Conservation (phyloP, 148 eudicot species). For the Rhododendron williamsianum region DNA sequence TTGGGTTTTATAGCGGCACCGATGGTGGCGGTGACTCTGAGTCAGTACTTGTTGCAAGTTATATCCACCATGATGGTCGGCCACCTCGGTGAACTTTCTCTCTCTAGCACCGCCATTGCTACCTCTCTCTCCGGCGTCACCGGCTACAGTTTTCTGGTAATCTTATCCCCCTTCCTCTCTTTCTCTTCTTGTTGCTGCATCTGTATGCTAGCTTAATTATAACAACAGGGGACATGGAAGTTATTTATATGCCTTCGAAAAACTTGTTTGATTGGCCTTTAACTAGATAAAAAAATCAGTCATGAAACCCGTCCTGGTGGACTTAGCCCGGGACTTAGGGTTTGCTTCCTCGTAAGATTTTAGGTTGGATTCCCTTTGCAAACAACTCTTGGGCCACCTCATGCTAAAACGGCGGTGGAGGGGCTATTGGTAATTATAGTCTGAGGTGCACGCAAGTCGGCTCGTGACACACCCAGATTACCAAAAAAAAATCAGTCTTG, state of each 20-base stretch:
- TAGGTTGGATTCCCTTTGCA: no score
- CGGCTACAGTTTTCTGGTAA: constrained; percentile 38
- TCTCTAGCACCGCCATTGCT: constrained; percentile 58
- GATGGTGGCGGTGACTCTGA: constrained; percentile 33
- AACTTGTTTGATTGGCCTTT: neutral
- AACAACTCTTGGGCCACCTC: neutral
- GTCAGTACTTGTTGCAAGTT: constrained; percentile 36
- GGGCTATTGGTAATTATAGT: no score
- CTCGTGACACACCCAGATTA: no score
- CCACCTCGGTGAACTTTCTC: constrained; percentile 51
- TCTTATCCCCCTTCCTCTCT: neutral
- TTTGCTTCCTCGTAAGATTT: neutral
- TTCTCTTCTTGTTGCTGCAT: neutral
- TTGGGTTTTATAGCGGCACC: constrained; percentile 37
- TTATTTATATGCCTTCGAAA: neutral
- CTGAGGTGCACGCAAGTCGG: no score
- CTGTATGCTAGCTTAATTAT: neutral
- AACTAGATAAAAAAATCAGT: neutral
- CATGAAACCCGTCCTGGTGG: no score
- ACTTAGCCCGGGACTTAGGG: no score
- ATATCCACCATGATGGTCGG: constrained; percentile 53
- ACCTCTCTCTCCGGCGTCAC: constrained; percentile 45
- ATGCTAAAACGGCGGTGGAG: no score
- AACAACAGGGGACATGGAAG: neutral
- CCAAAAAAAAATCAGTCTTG: neutral